Base-by-base conservation (phyloP, 78 protist genomes). In the Dictyostelium purpureum region DNA sequence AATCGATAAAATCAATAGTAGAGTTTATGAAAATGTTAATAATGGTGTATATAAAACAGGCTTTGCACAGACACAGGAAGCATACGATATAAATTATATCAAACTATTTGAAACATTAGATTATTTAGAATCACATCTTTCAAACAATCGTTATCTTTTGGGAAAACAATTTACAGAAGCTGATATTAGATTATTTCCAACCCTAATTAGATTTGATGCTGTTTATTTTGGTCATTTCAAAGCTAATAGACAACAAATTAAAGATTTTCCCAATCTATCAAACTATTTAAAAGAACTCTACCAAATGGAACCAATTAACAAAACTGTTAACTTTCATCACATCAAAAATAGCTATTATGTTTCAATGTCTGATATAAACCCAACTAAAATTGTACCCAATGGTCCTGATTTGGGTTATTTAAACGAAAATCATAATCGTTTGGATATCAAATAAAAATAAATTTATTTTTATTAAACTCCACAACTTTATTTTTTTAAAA, bases 11-110 rank as follows among this genome's bases (percentile, higher is more conserved):
- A 61, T 96, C 19, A 94, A 97, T 79, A 94, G 49, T 4, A 83
- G 76, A 89, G 61, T 96, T 12, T 96, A 96, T 94, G 37, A 67
- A 11, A 4, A 16, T 4, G 33, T 98, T 71, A 96, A 95, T 94
- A 91, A 95, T 57, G 99, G 99, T 18, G 99, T 98, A 2, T 98
- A 98, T 95, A 16, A 59, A 19, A 28, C 93, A 52, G 99, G 99
- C 26, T 96, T 93, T 52, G 98, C 98, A 16, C 7, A 14, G 4
- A 42, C 88, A 2, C 98, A 97, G 85, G 77, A 88, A 37, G 70
- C 51, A 6, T 79, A 97, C 85, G 89, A 61, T 4, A 42, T 19
- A 16, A 97, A 97, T 3, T 6, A 78, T 21, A 21, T 70, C 7
- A 94, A 37, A 21, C 69, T 98, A 28, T 97, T 96, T 61, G 45